These are phyloP conservation scores for Entomophthora muscae DNA, from an alignment of 371 early-diverging fungal genomes.

Conservation along the genomic window DNA sequence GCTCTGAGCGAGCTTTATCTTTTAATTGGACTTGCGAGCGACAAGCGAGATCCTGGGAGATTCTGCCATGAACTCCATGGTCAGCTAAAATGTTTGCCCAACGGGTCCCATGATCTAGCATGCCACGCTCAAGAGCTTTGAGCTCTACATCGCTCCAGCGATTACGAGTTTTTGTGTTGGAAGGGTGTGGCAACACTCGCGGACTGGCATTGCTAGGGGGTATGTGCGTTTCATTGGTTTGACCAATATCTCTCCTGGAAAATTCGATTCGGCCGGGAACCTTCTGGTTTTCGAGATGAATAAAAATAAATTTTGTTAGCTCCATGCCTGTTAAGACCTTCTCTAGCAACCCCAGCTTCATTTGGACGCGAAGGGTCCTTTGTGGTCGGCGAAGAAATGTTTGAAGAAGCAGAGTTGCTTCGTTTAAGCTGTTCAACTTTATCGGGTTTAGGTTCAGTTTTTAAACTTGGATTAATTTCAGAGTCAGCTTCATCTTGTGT, in stretches of 20 bases:
- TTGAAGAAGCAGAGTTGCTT: not conserved
- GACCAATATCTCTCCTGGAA: not conserved
- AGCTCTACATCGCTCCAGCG: not conserved
- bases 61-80: not conserved
- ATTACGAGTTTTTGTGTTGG: not conserved
- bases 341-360: not conserved
- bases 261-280: not conserved
- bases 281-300: not conserved
- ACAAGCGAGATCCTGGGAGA: not conserved
- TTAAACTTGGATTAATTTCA: not conserved
- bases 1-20: not conserved
- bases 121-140: not conserved
- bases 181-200: not conserved
- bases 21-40: not conserved
- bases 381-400: not conserved
- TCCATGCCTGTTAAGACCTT: not conserved
- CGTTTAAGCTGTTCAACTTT: not conserved
- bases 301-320: not conserved
- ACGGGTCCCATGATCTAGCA: not conserved
- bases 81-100: not conserved
- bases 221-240: not conserved
- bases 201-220: not conserved
- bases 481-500: not conserved
- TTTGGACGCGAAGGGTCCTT: not conserved
- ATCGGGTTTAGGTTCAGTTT: not conserved